These are phyloP conservation scores for Phytophthora constricta DNA, from an alignment of 352 stramenopile species.

Conservation along the genomic window DNA sequence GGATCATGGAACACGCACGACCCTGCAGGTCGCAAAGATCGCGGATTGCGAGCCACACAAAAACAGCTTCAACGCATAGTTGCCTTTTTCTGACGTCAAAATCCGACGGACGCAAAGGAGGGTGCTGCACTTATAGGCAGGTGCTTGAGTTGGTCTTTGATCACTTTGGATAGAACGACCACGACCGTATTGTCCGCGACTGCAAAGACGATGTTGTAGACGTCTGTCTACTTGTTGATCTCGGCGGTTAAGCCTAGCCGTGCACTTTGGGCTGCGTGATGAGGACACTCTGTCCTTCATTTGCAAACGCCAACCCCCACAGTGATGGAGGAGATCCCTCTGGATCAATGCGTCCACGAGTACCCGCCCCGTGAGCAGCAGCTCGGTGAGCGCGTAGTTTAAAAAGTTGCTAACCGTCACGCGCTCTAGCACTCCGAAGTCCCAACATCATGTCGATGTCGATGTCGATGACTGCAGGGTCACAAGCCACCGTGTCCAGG, in stretches of 20 bases:
- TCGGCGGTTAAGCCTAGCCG: conserved; percentile 53
- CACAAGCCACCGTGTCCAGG: conserved; percentile 35
- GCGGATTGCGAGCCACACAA: too few relatives aligned
- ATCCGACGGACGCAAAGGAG: too few relatives aligned
- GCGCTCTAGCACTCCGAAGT: conserved; percentile 37
- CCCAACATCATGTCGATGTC: conserved; percentile 40
- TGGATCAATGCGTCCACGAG: conserved; percentile 36
- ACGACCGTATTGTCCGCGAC: conserved; percentile 43
- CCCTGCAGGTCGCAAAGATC: too few relatives aligned
- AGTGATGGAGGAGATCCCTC: conserved; percentile 38
- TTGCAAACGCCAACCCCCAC: conserved; percentile 49
- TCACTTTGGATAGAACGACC: conserved; percentile 50
- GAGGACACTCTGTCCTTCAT: conserved; percentile 45
- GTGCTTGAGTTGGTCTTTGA: conserved; percentile 51
- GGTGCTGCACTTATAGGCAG: too few relatives aligned
- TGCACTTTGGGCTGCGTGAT: conserved; percentile 48
- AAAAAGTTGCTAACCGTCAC: conserved; percentile 46
- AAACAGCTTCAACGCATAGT: too few relatives aligned
- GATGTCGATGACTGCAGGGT: conserved; percentile 30
- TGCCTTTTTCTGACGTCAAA: too few relatives aligned
- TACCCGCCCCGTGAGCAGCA: conserved; percentile 36
- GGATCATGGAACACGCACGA: too few relatives aligned
- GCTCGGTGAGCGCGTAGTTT: conserved; percentile 33
- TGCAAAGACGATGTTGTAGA: conserved; percentile 49
- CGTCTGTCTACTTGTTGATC: conserved; percentile 68